Evolutionary conservation across 2,329 filamentous ascomycete species (phyloP), one percentile per base, ranked within the genome.

Genomic region (Cladosporium sp.): DNA sequence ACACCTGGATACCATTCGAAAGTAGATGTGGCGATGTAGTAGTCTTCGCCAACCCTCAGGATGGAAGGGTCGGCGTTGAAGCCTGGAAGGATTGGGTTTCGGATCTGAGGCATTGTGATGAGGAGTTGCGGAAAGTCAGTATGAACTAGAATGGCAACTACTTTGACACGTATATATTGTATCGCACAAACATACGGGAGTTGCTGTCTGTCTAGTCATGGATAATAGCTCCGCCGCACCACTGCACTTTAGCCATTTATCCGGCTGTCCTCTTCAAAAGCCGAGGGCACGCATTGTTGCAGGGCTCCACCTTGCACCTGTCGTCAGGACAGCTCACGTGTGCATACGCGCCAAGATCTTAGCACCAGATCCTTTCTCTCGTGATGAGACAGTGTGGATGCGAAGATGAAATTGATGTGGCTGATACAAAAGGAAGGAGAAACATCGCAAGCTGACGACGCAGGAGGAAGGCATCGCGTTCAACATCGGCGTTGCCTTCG

Each of bases 1-100:
- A 83, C 83, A 4, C 85, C 86, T 0, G 86, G 87, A 67, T 86
- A 88, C 73, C 82, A 86, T 73, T 89, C 86, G 66, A 89, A 89
- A 0, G 85, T 86, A 0, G 86, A 88, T 4, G 85, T 88, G 44
- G 83, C 84, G 32, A 89, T 80, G 73, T 85, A 89, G 72, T 84
- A 89, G 70, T 84, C 82, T 51, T 79, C 70, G 8, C 77, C 77
- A 24, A 85, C 82, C 2, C 83, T 78, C 14, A 85, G 68, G 47
- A 86, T 80, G 0, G 86, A 87, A 0, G 87, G 87, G 68, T 89
- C 87, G 6, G 87, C 85, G 65, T 88, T 88, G 77, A 87, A 88
- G 28, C 87, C 86, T 2, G 81, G 79, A 47, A 88, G 78, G 24
- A 88, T 81, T 1, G 86, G 87, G 71, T 88, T 80, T 54, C 64